Base-by-base conservation (phyloP, 176 grass and related monocot species). In the Bothriochloa decipiens region DNA sequence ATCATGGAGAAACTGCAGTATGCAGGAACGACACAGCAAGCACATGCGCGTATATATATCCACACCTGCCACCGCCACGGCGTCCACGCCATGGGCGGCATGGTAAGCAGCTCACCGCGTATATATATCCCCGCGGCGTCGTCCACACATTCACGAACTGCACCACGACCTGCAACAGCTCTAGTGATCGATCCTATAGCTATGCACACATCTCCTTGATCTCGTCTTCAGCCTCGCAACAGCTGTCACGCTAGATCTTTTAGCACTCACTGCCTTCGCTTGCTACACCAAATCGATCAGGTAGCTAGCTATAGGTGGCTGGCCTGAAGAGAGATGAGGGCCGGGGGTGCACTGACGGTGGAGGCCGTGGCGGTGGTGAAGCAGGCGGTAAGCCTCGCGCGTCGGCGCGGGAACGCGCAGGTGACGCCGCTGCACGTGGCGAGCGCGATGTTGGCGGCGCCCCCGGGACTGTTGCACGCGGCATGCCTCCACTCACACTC, bases 1-100 rank as follows among this genome's bases (percentile, higher is more conserved):
- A n/a, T n/a, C n/a, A n/a, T n/a, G n/a, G n/a, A n/a, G n/a, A n/a
- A n/a, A n/a, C n/a, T n/a, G n/a, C n/a, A n/a, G n/a, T n/a, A n/a
- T n/a, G n/a, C n/a, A n/a, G n/a, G n/a, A n/a, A n/a, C n/a, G n/a
- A n/a, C n/a, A n/a, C n/a, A n/a, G n/a, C n/a, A n/a, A n/a, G n/a
- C n/a, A n/a, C n/a, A n/a, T n/a, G n/a, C n/a, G n/a, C n/a, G n/a
- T n/a, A n/a, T n/a, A n/a, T n/a, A n/a, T n/a, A 98, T 98, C 86
- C 84, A 63, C 58, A 98, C 96, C 45, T 98, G 92, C 76, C 96
- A 95, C 74, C 92, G 85, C 26, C 96, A 93, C 23, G 72, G 91
- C 39, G 96, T 98, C 83, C 95, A 98, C 53, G 92, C 95, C 91
- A 98, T 98, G 92, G 95, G 95, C 28, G 95, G 95, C 86, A 98